phyloP scores from a whole-genome alignment of 257 asterid species.

The Thymus mandschuricus region DNA sequence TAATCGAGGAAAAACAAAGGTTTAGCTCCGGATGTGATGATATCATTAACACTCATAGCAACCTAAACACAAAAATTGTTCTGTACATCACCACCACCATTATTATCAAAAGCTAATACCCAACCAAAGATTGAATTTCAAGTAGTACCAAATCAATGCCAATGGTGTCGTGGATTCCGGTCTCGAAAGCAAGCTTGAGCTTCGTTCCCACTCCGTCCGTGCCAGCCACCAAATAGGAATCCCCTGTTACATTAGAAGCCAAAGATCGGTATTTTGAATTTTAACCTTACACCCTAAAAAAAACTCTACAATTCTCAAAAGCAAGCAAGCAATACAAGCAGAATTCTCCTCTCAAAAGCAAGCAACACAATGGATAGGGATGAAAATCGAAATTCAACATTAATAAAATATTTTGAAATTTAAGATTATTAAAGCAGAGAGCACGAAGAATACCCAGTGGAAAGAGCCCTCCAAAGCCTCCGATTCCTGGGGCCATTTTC shows the following conservation, averaged over 20 bases:
- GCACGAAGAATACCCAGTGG: constrained; percentile 65
- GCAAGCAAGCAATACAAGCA: too few species aligned
- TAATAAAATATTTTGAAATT: too few species aligned
- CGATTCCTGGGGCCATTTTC: constrained; percentile 96
- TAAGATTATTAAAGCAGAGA: background rate
- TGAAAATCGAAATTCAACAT: too few species aligned
- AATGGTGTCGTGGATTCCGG: constrained; percentile 91
- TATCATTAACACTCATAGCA: constrained; percentile 99
- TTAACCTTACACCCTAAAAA: too few species aligned
- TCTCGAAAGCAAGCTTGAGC: constrained; percentile 93
- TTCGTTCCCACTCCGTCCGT: constrained; percentile 98
- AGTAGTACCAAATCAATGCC: constrained; percentile 87
- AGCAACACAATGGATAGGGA: too few species aligned
- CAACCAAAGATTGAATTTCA: background rate
- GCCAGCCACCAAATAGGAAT: constrained; percentile 93
- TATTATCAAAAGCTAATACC: background rate
- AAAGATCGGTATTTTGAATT: background rate
- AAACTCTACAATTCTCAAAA: too few species aligned
- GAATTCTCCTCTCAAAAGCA: too few species aligned
- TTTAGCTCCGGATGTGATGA: constrained; percentile 95
- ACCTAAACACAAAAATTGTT: constrained; percentile 46
- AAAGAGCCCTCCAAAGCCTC: constrained; percentile 97
- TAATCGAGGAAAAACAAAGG: constrained; percentile 97
- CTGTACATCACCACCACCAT: constrained; percentile 16
- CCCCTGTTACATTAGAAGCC: constrained; percentile 49